Evolutionary conservation across 2,329 filamentous ascomycete genomes (phyloP).

Genomic region (Aspergillus ibericus): DNA sequence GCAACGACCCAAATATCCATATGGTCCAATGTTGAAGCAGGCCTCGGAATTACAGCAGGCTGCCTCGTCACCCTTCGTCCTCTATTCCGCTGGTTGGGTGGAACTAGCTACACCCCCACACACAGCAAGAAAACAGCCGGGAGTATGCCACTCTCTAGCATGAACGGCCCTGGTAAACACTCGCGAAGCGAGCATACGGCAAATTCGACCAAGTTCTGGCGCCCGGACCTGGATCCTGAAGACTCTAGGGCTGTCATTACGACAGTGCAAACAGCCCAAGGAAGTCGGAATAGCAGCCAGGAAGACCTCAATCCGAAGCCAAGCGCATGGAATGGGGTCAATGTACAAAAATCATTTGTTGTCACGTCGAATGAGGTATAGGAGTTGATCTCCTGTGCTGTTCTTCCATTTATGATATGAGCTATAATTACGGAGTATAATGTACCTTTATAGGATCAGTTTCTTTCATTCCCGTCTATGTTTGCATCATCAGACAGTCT

Average conservation of each 20-base stretch:
- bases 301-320: conserved; percentile 33
- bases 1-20: conserved; percentile 41
- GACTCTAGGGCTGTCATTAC: conserved; percentile 28
- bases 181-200: conserved; percentile 17
- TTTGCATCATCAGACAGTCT: not conserved
- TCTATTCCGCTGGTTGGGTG: conserved; percentile 44
- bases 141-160: conserved; percentile 34
- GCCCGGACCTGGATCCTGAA: conserved; percentile 30
- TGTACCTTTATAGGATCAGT: not conserved
- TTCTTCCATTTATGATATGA: not conserved
- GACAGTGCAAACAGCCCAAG: conserved; percentile 29
- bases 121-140: conserved; percentile 27
- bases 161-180: conserved; percentile 21
- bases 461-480: not conserved
- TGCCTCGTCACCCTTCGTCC: conserved; percentile 53
- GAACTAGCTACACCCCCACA: conserved; percentile 25
- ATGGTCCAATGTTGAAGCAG: conserved; percentile 42
- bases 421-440: not conserved
- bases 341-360: conserved; percentile 37
- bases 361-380: conserved; percentile 29
- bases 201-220: conserved; percentile 32
- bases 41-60: conserved; percentile 47
- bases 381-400: not conserved
- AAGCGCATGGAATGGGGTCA: conserved; percentile 29
- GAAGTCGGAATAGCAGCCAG: conserved; percentile 34